Evolutionary conservation across 1,284 basidiomycete species (phyloP), one percentile per base, ranked within the genome.

Genomic region (Gomphus bonarii): DNA sequence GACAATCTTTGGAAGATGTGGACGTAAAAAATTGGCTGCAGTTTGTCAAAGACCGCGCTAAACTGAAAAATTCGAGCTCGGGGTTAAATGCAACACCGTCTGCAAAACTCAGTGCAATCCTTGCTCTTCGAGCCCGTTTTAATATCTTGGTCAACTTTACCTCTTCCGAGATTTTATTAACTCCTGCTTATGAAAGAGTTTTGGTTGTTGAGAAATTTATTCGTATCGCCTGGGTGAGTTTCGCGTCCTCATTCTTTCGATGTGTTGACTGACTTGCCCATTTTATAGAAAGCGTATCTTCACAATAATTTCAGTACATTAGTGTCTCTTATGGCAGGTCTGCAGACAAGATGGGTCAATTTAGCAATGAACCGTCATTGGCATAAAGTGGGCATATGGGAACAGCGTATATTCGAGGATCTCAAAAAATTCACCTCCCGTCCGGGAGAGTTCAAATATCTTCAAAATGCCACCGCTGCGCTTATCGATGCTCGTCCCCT

Each of bases 111-210:
- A 87, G 78, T 60, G 85, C 84, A 9, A 70, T 93, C 50, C 80
- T 80, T 4, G 85, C 84, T 35, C 79, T 93, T 31, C 81, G 91
- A n/a, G 88, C 87, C 16, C 79, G 93, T 28, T 95, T 95, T 73
- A 93, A 94, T 65, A 72, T 95, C 57, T 81, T 91, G 64, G 84
- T 85, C 6, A 88, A 88, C 64, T 95, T 93, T 68, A 82, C 88
- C 6, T 76, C 84, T 16, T 87, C 88, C 20, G 91, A 94, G 70
- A 78, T 93, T 57, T 77, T 88, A 42, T 69, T 86, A 57, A 84
- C 87, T 1, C 77, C 77, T 31, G 82, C 82, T 10, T 70, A 74
- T 56, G 85, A 91, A 60, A 77, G 93, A 18, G 79, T 77, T 16
- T 66, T 76, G 46, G 71, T 95, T 30, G 78, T 91, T 56, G 75